Base-by-base conservation (phyloP, 768 basidiomycete species). In the Leccinum variicolor region DNA sequence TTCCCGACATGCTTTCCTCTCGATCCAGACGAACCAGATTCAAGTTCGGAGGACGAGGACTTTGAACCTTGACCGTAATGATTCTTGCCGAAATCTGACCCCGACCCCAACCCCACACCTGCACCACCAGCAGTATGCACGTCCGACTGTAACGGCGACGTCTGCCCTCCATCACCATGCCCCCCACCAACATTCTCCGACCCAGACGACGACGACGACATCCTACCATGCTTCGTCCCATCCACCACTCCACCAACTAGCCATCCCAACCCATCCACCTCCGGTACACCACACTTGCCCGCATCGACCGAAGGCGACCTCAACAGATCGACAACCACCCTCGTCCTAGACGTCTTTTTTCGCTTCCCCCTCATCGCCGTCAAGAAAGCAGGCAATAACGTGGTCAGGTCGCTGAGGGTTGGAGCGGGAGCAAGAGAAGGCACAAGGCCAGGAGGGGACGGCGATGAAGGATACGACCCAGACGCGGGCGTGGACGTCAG, bases 271-370 rank as follows among this genome's bases (percentile, higher is more conserved):
- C 23, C 4, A n/a, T 65, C 66, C 43, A 26, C 17, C 3, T 25
- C 62, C 8, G 29, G 6, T 14, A 34, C 46, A 41, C 36, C 33
- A 14, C 56, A 58, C 53, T 61, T 67, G 8, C 67, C 67, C 15
- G 28, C 57, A 55, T 68, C 66, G 17, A 69, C 51, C 31, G 64
- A 67, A 48, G 59, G 62, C 41, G 62, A 66, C 55, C 66, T 61
- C 56, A 68, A 17, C 33, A 55, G 64, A 52, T 69, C 68, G 4
- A 69, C 69, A 45, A 69, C 69, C 55, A 66, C 68, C 21, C 68
- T 64, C 55, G 69, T 69, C 33, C 64, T 59, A 29, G 66, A 69
- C 21, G 58, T 15, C 61, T 59, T 70, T 59, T 69, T 69, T 11
- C 62, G 56, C 39, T 69, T 67, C 45, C 41, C 54, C 23, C 33